Conservation (phyloP, 2,329 filamentous ascomycete species). For the Fusarium sp. region DNA sequence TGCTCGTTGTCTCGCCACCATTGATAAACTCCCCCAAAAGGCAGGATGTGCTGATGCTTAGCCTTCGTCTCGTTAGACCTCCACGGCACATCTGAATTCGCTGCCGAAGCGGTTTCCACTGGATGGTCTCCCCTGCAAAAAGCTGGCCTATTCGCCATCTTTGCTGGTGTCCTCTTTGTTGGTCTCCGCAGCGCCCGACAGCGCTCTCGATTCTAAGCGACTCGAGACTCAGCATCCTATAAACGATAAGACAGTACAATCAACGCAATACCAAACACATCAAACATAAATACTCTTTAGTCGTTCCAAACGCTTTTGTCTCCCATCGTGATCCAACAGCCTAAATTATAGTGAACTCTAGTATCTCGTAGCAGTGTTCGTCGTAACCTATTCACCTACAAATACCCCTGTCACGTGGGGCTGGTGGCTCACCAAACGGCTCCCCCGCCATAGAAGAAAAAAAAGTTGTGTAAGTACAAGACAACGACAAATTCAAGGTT, state of each 20-base stretch:
- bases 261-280: constrained; percentile 22
- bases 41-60: constrained; percentile 52
- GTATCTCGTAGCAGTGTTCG: not conserved
- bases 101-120: constrained; percentile 26
- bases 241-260: constrained; percentile 31
- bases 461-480: constrained; percentile 51
- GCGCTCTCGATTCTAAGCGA: constrained; percentile 35
- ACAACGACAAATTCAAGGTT: constrained; percentile 14
- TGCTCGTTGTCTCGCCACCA: constrained; percentile 39
- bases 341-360: not conserved
- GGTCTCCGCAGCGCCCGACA: constrained; percentile 39
- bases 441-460: constrained; percentile 41
- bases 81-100: constrained; percentile 42
- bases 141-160: constrained; percentile 36
- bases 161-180: constrained; percentile 39
- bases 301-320: not conserved
- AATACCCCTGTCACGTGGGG: constrained; percentile 50
- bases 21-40: constrained; percentile 25
- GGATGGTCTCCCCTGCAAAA: constrained; percentile 43
- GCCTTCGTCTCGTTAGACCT: constrained; percentile 45
- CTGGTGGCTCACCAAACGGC: constrained; percentile 18
- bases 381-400: not conserved
- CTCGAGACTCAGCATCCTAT: constrained; percentile 4
- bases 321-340: not conserved
- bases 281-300: not conserved